Evolutionary conservation across 2,329 filamentous ascomycete species (phyloP).

Genomic region (Neurospora sp.): DNA sequence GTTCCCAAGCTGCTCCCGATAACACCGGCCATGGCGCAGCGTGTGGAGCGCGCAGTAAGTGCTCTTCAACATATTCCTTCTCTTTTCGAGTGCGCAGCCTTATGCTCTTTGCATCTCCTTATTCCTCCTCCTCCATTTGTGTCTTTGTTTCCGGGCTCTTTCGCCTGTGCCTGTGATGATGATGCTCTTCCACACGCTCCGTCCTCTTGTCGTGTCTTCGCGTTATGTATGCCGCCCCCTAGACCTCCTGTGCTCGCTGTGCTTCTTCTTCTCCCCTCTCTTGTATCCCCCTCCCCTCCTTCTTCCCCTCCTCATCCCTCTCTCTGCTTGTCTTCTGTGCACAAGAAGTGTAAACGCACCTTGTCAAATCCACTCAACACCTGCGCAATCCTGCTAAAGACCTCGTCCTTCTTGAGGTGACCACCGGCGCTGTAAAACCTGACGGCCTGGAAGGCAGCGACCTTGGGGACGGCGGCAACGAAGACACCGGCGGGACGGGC

Average conservation of each 20-base stretch:
- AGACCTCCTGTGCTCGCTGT: not conserved
- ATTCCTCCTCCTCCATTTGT: not conserved
- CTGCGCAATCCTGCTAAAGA: conserved; percentile 21
- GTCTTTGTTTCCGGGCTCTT: not conserved
- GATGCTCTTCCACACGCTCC: not conserved
- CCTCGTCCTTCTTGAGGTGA: conserved; percentile 58
- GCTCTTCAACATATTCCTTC: not conserved
- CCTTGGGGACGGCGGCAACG: conserved; percentile 25
- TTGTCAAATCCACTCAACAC: conserved; percentile 96
- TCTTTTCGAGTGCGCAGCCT: not conserved
- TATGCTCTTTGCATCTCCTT: not conserved
- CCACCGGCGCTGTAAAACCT: conserved; percentile 80
- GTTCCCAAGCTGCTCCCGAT: not conserved
- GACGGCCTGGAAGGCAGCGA: conserved; percentile 56
- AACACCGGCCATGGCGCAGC: not conserved
- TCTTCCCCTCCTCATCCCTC: not conserved
- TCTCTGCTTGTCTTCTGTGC: not conserved
- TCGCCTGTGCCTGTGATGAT: not conserved
- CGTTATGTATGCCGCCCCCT: not conserved
- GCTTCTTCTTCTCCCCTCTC: not conserved
- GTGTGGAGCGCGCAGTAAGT: not conserved
- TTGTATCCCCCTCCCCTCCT: not conserved
- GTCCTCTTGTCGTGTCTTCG: not conserved
- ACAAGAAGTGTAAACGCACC: conserved; percentile 40
- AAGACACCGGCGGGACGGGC: conserved; percentile 30